These are phyloP conservation scores for Tylopilus intermedius DNA, from an alignment of 768 basidiomycete genomes.

Conservation along the genomic window DNA sequence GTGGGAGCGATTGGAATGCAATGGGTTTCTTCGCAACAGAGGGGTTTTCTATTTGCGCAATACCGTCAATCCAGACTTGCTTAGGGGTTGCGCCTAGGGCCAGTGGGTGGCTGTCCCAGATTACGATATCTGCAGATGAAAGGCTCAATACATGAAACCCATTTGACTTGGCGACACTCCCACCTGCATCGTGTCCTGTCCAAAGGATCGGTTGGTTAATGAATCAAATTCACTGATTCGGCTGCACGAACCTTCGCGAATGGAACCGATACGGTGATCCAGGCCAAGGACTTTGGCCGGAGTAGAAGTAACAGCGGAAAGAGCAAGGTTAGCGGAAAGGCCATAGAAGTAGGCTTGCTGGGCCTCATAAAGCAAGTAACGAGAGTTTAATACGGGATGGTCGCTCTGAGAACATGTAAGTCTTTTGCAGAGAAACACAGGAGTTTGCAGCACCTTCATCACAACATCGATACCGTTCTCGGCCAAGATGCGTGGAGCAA, in stretches of 20 bases:
- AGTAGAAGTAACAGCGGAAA: conserved; percentile 66
- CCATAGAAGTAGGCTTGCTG: conserved; percentile 71
- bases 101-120: conserved; percentile 78
- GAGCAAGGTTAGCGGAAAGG: conserved; percentile 55
- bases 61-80: conserved; percentile 84
- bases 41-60: conserved; percentile 56
- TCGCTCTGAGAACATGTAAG: conserved; percentile 39
- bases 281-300: conserved; percentile 68
- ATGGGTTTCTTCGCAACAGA: conserved; percentile 49
- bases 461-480: conserved; percentile 53
- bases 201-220: neutral
- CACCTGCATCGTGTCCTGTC: conserved; percentile 68
- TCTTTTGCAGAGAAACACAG: neutral
- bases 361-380: conserved; percentile 54
- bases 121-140: conserved; percentile 50
- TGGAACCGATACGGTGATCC: conserved; percentile 69
- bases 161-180: neutral
- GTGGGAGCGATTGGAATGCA: conserved; percentile 46
- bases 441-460: conserved; percentile 49
- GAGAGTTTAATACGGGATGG: conserved; percentile 50
- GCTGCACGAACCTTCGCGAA: conserved; percentile 40
- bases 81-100: conserved; percentile 71
- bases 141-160: neutral
- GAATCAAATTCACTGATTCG: neutral
- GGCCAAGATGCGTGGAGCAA: conserved; percentile 54